Conservation (phyloP, 108 stramenopile species). For the Bacterosira constricta region DNA sequence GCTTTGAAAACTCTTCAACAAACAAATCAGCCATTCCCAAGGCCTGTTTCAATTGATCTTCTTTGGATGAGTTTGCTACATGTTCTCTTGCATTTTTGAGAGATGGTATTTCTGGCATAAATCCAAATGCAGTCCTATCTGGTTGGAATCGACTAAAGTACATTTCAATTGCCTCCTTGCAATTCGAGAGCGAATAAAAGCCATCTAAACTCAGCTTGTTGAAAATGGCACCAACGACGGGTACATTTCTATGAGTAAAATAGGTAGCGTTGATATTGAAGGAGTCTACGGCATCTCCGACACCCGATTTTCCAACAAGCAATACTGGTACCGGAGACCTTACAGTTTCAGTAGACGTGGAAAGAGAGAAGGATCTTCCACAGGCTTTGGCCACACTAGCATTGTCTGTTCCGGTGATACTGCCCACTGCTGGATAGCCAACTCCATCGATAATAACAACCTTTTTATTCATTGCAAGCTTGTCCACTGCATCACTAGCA, state of each 20-base stretch:
- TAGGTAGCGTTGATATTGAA: conserved; percentile 96
- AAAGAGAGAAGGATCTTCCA: conserved; percentile 46
- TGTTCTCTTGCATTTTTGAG: conserved; percentile 39
- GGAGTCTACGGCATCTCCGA: conserved; percentile 95
- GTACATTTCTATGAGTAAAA: conserved; percentile 72
- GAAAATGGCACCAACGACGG: conserved; percentile 90
- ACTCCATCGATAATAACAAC: conserved; percentile 96
- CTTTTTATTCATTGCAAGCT: conserved; percentile 64
- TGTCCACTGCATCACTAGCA: conserved; percentile 77
- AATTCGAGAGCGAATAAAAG: conserved; percentile 87
- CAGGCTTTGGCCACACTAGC: conserved; percentile 81
- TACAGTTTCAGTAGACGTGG: neutral
- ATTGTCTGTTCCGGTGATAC: conserved; percentile 94
- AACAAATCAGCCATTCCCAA: conserved; percentile 47
- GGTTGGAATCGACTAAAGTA: conserved; percentile 75
- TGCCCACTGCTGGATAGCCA: conserved; percentile 96
- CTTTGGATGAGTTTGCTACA: conserved; percentile 31
- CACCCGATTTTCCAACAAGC: conserved; percentile 82
- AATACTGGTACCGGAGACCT: conserved; percentile 62
- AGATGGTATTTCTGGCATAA: conserved; percentile 67
- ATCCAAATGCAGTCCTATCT: conserved; percentile 68
- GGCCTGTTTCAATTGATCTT: conserved; percentile 32
- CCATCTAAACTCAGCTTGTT: conserved; percentile 82
- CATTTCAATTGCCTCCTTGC: conserved; percentile 60
- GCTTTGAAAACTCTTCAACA: conserved; percentile 57